phyloP scores from a whole-genome alignment of 2,329 filamentous ascomycete species.

The Pseudocercospora pini-densiflorae region DNA sequence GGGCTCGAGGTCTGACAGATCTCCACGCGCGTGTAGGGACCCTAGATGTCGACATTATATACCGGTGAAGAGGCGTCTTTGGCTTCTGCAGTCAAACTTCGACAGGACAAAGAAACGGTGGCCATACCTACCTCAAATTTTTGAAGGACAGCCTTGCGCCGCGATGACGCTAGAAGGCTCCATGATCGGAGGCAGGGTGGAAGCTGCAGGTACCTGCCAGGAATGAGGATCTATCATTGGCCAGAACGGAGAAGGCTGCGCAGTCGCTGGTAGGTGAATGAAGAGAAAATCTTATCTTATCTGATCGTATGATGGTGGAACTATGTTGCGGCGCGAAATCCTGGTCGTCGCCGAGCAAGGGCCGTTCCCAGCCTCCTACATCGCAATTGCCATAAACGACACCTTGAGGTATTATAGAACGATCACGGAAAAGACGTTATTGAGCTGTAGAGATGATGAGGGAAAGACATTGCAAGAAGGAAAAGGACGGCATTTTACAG shows the following conservation, averaged over 20 bases:
- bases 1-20: not conserved
- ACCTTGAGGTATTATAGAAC: not conserved
- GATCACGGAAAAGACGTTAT: not conserved
- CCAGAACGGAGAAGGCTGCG: not conserved
- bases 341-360: not conserved
- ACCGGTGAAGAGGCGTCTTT: not conserved
- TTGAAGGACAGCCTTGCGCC: not conserved
- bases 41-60: not conserved
- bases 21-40: not conserved
- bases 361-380: not conserved
- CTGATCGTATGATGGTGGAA: not conserved
- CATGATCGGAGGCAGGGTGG: not conserved
- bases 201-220: not conserved
- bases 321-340: not conserved
- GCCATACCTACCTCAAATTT: not conserved
- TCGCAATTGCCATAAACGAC: not conserved
- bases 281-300: constrained; percentile 4
- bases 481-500: too few species aligned
- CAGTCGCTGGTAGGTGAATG: constrained; percentile 4
- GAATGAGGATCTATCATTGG: not conserved
- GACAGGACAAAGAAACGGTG: not conserved
- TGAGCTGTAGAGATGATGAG: not conserved
- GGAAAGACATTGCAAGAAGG: not conserved
- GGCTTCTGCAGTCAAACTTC: not conserved
- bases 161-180: not conserved